These are phyloP conservation scores for Danielia reshetovae DNA, from an alignment of 805 yeast genomes.

Conservation along the genomic window DNA sequence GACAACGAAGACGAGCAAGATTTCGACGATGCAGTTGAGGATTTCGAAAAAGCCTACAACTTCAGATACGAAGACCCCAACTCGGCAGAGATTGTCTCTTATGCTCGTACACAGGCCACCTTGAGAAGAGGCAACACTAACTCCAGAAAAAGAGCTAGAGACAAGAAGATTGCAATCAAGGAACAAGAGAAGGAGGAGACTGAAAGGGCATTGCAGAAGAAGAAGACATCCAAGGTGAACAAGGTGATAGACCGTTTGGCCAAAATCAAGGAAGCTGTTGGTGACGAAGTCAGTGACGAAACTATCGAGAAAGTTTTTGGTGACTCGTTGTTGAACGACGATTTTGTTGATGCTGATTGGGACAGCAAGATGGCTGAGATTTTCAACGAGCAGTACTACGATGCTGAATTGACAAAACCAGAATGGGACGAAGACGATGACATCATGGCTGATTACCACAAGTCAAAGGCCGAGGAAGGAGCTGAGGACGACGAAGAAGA, in stretches of 20 bases:
- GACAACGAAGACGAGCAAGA: conserved; percentile 69
- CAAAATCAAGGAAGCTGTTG: conserved; percentile 64
- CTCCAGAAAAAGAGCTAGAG: conserved; percentile 79
- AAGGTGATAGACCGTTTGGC: conserved; percentile 69
- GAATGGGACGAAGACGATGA: conserved; percentile 50
- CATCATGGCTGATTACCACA: conserved; percentile 35
- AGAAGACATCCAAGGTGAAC: conserved; percentile 72
- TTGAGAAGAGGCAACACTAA: conserved; percentile 75
- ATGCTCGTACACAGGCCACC: conserved; percentile 93
- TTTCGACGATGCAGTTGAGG: conserved; percentile 88
- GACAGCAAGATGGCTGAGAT: conserved; percentile 79
- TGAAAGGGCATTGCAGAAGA: conserved; percentile 60
- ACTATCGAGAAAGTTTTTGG: conserved; percentile 64
- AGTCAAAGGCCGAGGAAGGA: conserved; percentile 14
- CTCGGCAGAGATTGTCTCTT: conserved; percentile 85
- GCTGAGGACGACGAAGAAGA: conserved; percentile 5
- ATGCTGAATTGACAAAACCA: conserved; percentile 49
- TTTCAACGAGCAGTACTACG: conserved; percentile 81
- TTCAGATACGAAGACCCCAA: conserved; percentile 92
- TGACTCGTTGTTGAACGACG: conserved; percentile 74
- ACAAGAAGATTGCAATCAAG: conserved; percentile 55
- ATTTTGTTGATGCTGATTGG: conserved; percentile 90
- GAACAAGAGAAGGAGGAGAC: conserved; percentile 49
- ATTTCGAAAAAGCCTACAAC: conserved; percentile 88
- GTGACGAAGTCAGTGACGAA: conserved; percentile 58